These are phyloP conservation scores for Leptomonas seymouri DNA, from an alignment of 208 protist genomes.

Conservation along the genomic window DNA sequence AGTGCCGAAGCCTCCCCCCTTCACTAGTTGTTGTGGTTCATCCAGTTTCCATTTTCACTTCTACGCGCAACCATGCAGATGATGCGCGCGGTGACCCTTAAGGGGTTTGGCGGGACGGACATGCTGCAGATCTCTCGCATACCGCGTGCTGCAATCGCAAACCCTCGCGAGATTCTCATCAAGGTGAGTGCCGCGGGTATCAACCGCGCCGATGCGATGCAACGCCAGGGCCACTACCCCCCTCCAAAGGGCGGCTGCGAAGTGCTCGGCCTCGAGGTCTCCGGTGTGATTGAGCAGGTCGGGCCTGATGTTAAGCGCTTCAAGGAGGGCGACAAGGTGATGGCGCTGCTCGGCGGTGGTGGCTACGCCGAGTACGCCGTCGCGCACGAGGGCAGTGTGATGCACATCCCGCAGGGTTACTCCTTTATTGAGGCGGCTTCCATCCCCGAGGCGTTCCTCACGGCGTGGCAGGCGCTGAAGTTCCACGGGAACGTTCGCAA, in stretches of 20 bases:
- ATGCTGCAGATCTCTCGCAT: conserved; percentile 66
- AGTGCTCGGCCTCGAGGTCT: conserved; percentile 92
- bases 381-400: conserved; percentile 72
- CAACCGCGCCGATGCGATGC: conserved; percentile 86
- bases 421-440: conserved; percentile 88
- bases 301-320: conserved; percentile 60
- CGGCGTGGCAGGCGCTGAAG: conserved; percentile 90
- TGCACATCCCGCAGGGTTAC: conserved; percentile 82
- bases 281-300: conserved; percentile 78
- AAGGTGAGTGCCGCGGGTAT: conserved; percentile 87
- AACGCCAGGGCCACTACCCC: conserved; percentile 87
- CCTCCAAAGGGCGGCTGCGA: conserved; percentile 79
- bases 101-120: conserved; percentile 67
- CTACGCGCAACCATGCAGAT: conserved; percentile 44
- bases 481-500: conserved; percentile 61
- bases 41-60: neutral
- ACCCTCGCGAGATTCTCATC: conserved; percentile 75
- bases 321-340: conserved; percentile 87
- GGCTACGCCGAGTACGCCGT: conserved; percentile 92
- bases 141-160: conserved; percentile 36
- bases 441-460: conserved; percentile 93
- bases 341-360: conserved; percentile 86
- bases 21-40: neutral
- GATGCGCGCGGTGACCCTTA: conserved; percentile 82
- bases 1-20: neutral